phyloP scores from a whole-genome alignment of 345 rosid species.

The Eucalyptus viminalis region DNA sequence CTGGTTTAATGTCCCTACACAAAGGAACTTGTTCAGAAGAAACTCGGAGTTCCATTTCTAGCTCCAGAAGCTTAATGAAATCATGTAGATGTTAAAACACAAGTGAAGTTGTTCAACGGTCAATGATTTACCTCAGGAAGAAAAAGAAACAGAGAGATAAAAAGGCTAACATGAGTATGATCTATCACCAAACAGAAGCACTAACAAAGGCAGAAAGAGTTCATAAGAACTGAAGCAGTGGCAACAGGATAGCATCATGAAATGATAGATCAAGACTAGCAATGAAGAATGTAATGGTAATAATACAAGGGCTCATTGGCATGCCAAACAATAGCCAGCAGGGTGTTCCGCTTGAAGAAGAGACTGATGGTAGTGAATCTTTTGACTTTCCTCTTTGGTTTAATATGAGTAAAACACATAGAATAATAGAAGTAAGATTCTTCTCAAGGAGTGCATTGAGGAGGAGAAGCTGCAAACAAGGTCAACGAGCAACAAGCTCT shows the following conservation, averaged over 20 bases:
- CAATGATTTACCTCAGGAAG: background rate
- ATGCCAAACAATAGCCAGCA: background rate
- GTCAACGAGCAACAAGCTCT: background rate
- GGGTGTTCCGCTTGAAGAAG: background rate
- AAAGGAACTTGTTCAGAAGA: conserved; percentile 4
- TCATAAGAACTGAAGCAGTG: background rate
- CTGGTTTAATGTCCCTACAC: conserved; percentile 95
- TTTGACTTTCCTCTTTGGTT: background rate
- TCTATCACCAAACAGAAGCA: background rate
- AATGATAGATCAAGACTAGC: background rate
- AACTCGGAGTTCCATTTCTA: background rate
- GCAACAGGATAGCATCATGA: background rate
- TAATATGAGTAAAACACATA: background rate
- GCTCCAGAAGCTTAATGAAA: background rate
- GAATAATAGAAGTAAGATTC: background rate
- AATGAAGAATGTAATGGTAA: background rate
- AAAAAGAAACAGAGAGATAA: background rate
- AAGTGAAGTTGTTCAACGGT: background rate
- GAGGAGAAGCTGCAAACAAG: background rate
- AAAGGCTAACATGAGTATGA: background rate
- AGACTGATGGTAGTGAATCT: background rate
- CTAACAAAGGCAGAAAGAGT: background rate
- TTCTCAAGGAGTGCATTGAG: background rate
- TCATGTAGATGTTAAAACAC: background rate
- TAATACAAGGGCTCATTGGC: background rate